Evolutionary conservation across 176 grass and related monocot species (phyloP), one percentile per base, ranked within the genome.

Genomic region (Themeda triandra): DNA sequence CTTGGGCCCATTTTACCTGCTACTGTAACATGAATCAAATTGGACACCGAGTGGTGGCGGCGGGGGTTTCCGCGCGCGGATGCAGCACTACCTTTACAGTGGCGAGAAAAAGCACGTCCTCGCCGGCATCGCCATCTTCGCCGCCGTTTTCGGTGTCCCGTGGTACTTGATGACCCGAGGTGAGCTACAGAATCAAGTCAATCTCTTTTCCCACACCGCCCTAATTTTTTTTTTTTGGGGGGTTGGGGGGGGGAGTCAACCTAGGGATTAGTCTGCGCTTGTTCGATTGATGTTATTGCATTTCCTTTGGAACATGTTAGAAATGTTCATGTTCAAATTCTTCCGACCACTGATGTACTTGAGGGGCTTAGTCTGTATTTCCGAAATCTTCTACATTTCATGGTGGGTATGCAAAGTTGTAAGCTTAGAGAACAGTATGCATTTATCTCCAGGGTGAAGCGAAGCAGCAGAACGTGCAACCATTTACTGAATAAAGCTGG

Each of bases 51-150:
- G 77, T 45, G 80, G 66, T 36, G 81, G 89, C 75, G 77, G 83
- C 6, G 87, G 80, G 2, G 86, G 89, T 2, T 93, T 96, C 77
- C 85, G 91, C 32, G 69, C 91, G 21, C 76, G 87, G 66, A 25
- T 95, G 27, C 92, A 95, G 17, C 89, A 91, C 90, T 92, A 82
- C 76, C 69, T 98, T 32, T 98, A 95, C 83, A 98, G 95, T 59
- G 95, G 95, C 56, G 89, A 98, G 69, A 91, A 91, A 87, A 98
- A 95, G 92, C 95, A 98, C 78, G 95, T 98, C 24, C 56, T 98
- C 67, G 92, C 85, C 19, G 95, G 95, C 32, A 88, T 98, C 73
- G 87, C 85, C 87, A 83, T 98, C 66, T 78, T 98, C 87, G 63
- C 87, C 44, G 87, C 82, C 68, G 68, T 92, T 67, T 98, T 95